phyloP scores from a whole-genome alignment of 2,329 filamentous ascomycete genomes.

The Verticillium klebahnii region DNA sequence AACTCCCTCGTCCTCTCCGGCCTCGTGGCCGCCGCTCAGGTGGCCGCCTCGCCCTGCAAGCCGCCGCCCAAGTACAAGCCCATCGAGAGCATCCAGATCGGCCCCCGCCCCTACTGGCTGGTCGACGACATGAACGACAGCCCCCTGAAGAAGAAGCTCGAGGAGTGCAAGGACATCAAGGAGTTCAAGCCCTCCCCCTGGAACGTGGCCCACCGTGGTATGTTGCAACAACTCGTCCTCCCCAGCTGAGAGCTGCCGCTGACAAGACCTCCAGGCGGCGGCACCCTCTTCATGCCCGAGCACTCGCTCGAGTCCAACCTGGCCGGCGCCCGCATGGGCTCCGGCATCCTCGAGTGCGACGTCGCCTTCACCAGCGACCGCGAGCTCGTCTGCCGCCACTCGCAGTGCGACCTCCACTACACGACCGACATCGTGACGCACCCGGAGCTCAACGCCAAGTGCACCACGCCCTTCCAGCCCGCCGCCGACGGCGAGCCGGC shows the following conservation, averaged over 20 bases:
- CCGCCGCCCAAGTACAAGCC: slow-evolving; percentile 19
- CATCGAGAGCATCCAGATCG: slow-evolving; percentile 50
- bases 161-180: slow-evolving; percentile 51
- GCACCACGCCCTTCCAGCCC: slow-evolving; percentile 56
- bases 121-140: slow-evolving; percentile 58
- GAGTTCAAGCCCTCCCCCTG: slow-evolving; percentile 46
- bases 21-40: slow-evolving; percentile 17
- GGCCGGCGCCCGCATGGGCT: slow-evolving; percentile 63
- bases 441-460: slow-evolving; percentile 60
- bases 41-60: slow-evolving; percentile 8
- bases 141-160: slow-evolving; percentile 54
- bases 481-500: slow-evolving; percentile 46
- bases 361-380: slow-evolving; percentile 62
- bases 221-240: not conserved
- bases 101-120: slow-evolving; percentile 61
- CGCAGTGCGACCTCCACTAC: slow-evolving; percentile 63
- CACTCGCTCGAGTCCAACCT: slow-evolving; percentile 55
- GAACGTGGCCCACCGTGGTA: slow-evolving; percentile 53
- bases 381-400: slow-evolving; percentile 64
- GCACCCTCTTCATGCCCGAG: slow-evolving; percentile 59
- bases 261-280: slow-evolving; percentile 32
- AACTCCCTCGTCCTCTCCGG: slow-evolving; percentile 21
- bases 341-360: slow-evolving; percentile 64
- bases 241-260: too few relatives aligned
- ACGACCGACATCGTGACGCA: slow-evolving; percentile 63